phyloP scores from a whole-genome alignment of 129 eudicot genomes.

The Chrysanthemum seticuspe region DNA sequence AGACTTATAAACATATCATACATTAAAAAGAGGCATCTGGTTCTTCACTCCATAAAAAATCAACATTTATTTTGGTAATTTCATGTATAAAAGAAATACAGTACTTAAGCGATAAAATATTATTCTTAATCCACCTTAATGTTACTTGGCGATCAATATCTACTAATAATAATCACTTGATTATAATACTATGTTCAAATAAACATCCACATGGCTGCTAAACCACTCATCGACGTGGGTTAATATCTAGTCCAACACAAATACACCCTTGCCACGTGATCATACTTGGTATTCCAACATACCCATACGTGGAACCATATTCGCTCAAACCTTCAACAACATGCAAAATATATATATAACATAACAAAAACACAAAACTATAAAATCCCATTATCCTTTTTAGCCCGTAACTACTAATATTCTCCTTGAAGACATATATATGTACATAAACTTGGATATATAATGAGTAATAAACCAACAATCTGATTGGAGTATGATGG shows the following conservation, averaged over 20 bases:
- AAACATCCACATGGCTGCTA: neutral
- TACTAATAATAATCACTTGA: too few relatives aligned
- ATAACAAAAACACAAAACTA: neutral
- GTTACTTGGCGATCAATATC: too few relatives aligned
- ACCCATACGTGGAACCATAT: neutral
- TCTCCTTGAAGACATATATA: neutral
- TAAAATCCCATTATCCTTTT: neutral
- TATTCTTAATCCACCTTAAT: too few relatives aligned
- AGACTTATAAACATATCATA: constrained; percentile 27
- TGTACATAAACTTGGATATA: neutral
- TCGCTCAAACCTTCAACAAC: neutral
- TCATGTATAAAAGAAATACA: too few relatives aligned
- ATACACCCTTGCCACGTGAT: neutral
- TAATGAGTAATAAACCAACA: constrained; percentile 3
- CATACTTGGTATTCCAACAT: neutral
- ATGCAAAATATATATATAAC: neutral
- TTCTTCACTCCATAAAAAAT: constrained; percentile 50
- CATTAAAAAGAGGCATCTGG: constrained; percentile 71
- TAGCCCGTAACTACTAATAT: constrained; percentile 25
- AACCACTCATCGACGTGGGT: neutral
- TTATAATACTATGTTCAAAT: too few relatives aligned
- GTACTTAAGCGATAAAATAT: too few relatives aligned
- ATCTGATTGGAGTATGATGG: neutral
- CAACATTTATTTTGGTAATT: constrained; percentile 4
- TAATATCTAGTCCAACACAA: neutral